Percentiles rank a stretch among this genome's conserved stretches.
Evolutionary conservation across 345 rosid species (phyloP).

Genomic region (Zanthoxylum bungeanum): DNA sequence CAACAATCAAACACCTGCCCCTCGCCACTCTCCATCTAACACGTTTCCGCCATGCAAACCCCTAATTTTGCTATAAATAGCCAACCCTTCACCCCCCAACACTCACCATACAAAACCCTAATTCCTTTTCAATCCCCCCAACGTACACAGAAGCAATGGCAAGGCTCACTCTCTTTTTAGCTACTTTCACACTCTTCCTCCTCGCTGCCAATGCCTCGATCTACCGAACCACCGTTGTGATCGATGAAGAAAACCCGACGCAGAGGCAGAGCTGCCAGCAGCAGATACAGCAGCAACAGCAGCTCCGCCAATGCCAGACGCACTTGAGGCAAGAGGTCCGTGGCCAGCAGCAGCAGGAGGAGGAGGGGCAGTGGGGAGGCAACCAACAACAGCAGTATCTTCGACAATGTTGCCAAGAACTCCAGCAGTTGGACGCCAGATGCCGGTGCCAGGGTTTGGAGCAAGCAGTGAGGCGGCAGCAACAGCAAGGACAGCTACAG

Average conservation of each 20-base stretch:
- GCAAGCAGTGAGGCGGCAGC: slow-evolving; percentile 6
- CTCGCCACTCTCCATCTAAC: background rate
- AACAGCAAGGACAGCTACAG: background rate
- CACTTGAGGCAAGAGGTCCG: slow-evolving; percentile 21
- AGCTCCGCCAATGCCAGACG: slow-evolving; percentile 33
- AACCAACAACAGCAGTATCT: background rate
- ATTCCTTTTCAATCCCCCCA: background rate
- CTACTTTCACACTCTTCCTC: slow-evolving; percentile 22
- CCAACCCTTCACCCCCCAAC: background rate
- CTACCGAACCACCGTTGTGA: slow-evolving; percentile 23
- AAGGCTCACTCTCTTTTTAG: slow-evolving; percentile 22
- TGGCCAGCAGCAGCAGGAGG: background rate
- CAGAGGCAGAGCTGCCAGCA: slow-evolving; percentile 12
- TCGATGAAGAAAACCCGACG: slow-evolving; percentile 10
- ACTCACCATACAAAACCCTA: background rate
- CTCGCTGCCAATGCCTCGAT: slow-evolving; percentile 30
- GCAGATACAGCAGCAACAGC: slow-evolving; percentile 29
- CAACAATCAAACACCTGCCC: background rate
- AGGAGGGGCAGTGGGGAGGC: background rate
- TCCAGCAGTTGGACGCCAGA: slow-evolving; percentile 14
- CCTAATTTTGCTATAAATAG: slow-evolving; percentile 11
- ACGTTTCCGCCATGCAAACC: slow-evolving; percentile 31
- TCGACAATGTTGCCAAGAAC: slow-evolving; percentile 29
- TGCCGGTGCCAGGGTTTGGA: slow-evolving; percentile 34
- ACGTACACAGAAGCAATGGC: slow-evolving; percentile 14